These are phyloP conservation scores for Lachnellula subtilissima DNA, from an alignment of 2,329 filamentous ascomycete species.

Conservation along the genomic window DNA sequence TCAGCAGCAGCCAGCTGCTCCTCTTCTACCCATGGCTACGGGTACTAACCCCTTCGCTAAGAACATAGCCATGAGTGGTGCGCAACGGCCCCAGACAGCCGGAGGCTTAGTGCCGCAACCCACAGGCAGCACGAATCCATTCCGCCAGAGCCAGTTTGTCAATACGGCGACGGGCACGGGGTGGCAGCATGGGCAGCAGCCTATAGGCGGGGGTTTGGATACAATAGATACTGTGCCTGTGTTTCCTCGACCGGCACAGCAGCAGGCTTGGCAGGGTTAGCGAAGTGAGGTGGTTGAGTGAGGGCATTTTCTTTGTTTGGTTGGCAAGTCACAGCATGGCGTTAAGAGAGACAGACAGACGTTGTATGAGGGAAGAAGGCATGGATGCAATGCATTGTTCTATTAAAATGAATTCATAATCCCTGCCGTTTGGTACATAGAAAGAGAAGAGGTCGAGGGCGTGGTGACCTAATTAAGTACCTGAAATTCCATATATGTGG, in stretches of 20 bases:
- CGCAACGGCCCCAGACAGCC: slow-evolving; percentile 28
- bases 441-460: not conserved
- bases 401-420: slow-evolving; percentile 25
- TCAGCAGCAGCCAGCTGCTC: slow-evolving; percentile 41
- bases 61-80: slow-evolving; percentile 30
- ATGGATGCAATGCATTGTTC: slow-evolving; percentile 2
- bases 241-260: slow-evolving; percentile 73
- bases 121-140: slow-evolving; percentile 90
- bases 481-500: no score
- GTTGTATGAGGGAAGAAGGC: slow-evolving; percentile 8
- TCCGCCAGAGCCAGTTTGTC: slow-evolving; percentile 84
- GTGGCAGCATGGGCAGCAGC: slow-evolving; percentile 76
- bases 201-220: slow-evolving; percentile 77
- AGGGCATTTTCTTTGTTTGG: slow-evolving; percentile 9
- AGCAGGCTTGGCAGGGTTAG: slow-evolving; percentile 53
- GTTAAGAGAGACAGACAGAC: slow-evolving; percentile 25
- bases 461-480: not conserved
- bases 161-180: slow-evolving; percentile 83
- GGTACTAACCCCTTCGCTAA: slow-evolving; percentile 70
- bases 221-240: slow-evolving; percentile 74
- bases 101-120: slow-evolving; percentile 63
- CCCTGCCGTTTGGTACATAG: slow-evolving; percentile 19
- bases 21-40: slow-evolving; percentile 54
- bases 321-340: slow-evolving; percentile 27
- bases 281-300: not conserved